Evolutionary conservation across 2,329 filamentous ascomycete species (phyloP).

Genomic region (Ophiocordyceps unilateralis): DNA sequence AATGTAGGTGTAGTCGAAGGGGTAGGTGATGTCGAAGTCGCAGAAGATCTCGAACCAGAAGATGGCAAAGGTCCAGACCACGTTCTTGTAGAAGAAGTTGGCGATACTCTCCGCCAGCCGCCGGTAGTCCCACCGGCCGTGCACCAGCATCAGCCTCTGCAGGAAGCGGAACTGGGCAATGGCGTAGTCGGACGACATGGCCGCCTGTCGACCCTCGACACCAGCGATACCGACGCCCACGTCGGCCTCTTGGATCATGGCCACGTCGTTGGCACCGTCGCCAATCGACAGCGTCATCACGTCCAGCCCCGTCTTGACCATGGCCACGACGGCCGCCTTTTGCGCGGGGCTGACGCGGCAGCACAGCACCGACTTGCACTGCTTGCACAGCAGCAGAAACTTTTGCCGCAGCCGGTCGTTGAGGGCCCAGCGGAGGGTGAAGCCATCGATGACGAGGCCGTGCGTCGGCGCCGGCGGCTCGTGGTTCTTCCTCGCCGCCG

Average conservation of each 20-base stretch:
- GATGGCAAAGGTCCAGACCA: conserved; percentile 90
- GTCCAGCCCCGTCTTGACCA: conserved; percentile 89
- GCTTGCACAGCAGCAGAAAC: conserved; percentile 88
- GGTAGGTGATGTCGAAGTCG: conserved; percentile 90
- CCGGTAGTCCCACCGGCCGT: conserved; percentile 92
- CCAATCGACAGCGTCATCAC: conserved; percentile 92
- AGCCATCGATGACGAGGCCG: conserved; percentile 86
- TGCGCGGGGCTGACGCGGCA: conserved; percentile 94
- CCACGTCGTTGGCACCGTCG: conserved; percentile 89
- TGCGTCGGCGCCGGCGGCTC: conserved; percentile 76
- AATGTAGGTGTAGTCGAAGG: conserved; percentile 97
- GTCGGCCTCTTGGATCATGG: conserved; percentile 95
- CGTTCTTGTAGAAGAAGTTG: conserved; percentile 99
- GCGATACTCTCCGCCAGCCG: conserved; percentile 83
- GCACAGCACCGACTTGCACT: conserved; percentile 90
- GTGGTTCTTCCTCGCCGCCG: conserved; percentile 63
- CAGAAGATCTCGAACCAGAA: conserved; percentile 97
- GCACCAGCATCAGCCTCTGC: conserved; percentile 69
- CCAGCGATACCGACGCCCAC: conserved; percentile 94
- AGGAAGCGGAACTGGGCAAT: conserved; percentile 89
- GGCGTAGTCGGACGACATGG: conserved; percentile 92
- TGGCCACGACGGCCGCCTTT: conserved; percentile 88
- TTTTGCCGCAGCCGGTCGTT: conserved; percentile 72
- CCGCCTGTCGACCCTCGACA: conserved; percentile 79
- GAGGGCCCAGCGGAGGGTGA: conserved; percentile 76